Evolutionary conservation across 192 early-diverging fungal species (phyloP), one percentile per base, ranked within the genome.

Genomic region (Coemansia sp.): DNA sequence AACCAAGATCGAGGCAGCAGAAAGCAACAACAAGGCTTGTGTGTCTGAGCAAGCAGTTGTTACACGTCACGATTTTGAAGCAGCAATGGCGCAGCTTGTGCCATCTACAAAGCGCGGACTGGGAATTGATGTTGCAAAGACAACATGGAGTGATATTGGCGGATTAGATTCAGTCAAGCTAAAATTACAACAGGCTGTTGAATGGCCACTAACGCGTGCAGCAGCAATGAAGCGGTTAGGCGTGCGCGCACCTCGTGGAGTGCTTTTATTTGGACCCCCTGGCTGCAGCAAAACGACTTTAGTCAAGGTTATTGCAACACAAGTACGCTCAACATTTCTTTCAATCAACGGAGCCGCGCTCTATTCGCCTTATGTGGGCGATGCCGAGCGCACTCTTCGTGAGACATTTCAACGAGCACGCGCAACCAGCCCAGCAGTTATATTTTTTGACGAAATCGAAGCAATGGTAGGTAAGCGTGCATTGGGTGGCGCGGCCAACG

Each of bases 261-360:
- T 99, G 1, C 75, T 99, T n/a, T 78, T 99, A 7, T 95, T 95
- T 73, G 97, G 97, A 2, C 97, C 97, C 21, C 96, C 97, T 3
- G 97, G 95, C 9, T 99, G 97, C 76, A 93, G 92, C 80, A 99
- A 99, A 71, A 99, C 97, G 0, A 97, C 95, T 0, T 76, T 99
- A 6, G 94, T 92, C 8, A 92, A 89, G 68, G 85, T 91, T 11
- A 89, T 98, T 57, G 97, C 95, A 0, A 83, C 87, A n/a, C 87
- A 87, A 17, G 88, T 89, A 10, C 86, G 87, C n/a, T 85, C 90
- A 20, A 81, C 85, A 27, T 80, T 96, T 78, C 75, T 87, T 4
- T 87, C 88, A 4, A 81, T 85, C 73, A 89, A 74, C 51, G 80
- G 80, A 10, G 85, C 72, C 2, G 23, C 66, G 3, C 17, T 75